phyloP scores from a whole-genome alignment of 768 basidiomycete genomes.

The Dentipellis fragilis region DNA sequence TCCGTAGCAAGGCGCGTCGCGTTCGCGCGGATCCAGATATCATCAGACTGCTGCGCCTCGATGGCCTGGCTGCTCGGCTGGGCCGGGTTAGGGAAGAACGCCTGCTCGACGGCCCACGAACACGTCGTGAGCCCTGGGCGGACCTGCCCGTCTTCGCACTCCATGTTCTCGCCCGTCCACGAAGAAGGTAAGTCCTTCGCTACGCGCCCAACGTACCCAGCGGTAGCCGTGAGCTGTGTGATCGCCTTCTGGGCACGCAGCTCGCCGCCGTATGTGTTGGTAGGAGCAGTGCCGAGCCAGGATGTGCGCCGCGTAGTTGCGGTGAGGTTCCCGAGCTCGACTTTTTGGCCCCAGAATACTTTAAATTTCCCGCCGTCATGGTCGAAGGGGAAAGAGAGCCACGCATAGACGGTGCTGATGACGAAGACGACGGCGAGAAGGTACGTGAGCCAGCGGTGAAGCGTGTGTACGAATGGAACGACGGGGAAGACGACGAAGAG shows the following conservation, averaged over 20 bases:
- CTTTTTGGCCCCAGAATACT: slow-evolving; percentile 56
- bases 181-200: neutral
- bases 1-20: slow-evolving; percentile 9
- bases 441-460: slow-evolving; percentile 13
- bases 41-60: no score
- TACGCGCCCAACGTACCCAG: neutral
- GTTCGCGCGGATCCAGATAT: slow-evolving; percentile 1
- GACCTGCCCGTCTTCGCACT: neutral
- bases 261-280: neutral
- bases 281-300: no score
- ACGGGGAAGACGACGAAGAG: neutral
- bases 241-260: neutral
- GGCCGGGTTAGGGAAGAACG: neutral
- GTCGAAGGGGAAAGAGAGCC: slow-evolving; percentile 50
- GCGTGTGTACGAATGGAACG: neutral
- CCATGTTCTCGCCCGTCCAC: neutral
- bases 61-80: neutral
- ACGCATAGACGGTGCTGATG: slow-evolving; percentile 28
- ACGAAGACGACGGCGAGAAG: slow-evolving; percentile 22
- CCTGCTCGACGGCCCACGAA: neutral
- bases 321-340: slow-evolving; percentile 28
- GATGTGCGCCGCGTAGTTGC: slow-evolving; percentile 11
- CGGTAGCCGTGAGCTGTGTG: neutral
- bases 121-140: neutral
- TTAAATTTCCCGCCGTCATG: slow-evolving; percentile 50